Base-by-base conservation (phyloP, 495 filamentous ascomycete species). In the Hypoxylon lienhwacheense region DNA sequence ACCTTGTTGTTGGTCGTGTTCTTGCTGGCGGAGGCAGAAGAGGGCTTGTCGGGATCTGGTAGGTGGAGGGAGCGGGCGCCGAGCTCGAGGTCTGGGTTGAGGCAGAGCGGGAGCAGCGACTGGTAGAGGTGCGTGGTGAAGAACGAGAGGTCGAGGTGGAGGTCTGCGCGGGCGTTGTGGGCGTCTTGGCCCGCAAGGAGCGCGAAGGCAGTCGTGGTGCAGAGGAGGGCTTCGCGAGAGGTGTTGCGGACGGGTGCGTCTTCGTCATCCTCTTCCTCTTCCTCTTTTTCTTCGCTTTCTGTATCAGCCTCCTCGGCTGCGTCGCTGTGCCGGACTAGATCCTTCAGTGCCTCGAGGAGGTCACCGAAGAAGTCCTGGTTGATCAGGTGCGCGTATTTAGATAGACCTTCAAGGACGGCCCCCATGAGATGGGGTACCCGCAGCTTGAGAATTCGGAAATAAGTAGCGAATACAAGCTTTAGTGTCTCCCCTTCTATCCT, bases 281-380 rank as follows among this genome's bases (percentile, higher is more conserved):
- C 66, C 11, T 65, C 71, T 1, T 43, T 66, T 16, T 58, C 49
- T 14, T 81, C 73, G 1, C 72, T 70, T 7, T 72, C 73, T 11
- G 74, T 64, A 2, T 64, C 57, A 12, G 52, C 67, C 19, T 77
- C 70, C 24, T 77, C 72, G n/a, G 63, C 42, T 14, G 73, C 67
- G 31, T 87, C 83, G 41, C 84, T 83, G 50, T 88, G 79, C 7
- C 77, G 77, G 57, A 97, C 91, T 8, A 98, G 78, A 47, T 97
- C 95, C 67, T 93, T 93, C 20, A 98, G 75, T 5, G 89, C 91
- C 64, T 97, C 95, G 14, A 98, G 83, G 26, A 98, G 65, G 68
- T 97, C 93, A 15, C 93, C 93, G 67, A 98, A 98, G 76, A 97
- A 96, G 65, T 97, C 86, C 64, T 97, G 87, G 73, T 98, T 98